A percentile compares a stretch with the other conserved stretches of the same genome.
phyloP scores from a whole-genome alignment of 1,139 yeast genomes.

The Lodderomyces pseudojiufengensis region DNA sequence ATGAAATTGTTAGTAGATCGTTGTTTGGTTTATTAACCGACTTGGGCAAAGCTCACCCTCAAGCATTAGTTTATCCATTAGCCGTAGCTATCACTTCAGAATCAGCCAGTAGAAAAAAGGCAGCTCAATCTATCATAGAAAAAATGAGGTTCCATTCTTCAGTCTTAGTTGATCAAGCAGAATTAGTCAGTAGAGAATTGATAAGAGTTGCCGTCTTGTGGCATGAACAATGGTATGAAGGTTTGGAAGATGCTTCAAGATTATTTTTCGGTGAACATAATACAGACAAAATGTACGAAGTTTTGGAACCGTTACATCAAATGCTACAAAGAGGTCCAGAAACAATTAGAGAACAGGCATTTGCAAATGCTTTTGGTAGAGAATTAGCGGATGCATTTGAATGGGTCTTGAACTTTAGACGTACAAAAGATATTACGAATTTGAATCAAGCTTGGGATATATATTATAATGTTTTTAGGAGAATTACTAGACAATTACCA shows the following conservation, averaged over 20 bases:
- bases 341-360: slow-evolving; percentile 88
- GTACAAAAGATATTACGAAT: slow-evolving; percentile 82
- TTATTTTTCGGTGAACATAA: slow-evolving; percentile 92
- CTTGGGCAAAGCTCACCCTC: slow-evolving; percentile 94
- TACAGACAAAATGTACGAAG: slow-evolving; percentile 90
- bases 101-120: slow-evolving; percentile 81
- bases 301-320: slow-evolving; percentile 83
- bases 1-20: slow-evolving; percentile 76
- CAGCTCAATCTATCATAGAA: slow-evolving; percentile 88
- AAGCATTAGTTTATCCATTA: slow-evolving; percentile 90
- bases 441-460: slow-evolving; percentile 98
- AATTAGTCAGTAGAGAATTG: slow-evolving; percentile 86
- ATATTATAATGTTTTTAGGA: slow-evolving; percentile 87
- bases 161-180: slow-evolving; percentile 83
- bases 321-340: slow-evolving; percentile 85
- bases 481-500: slow-evolving; percentile 85
- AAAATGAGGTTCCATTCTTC: slow-evolving; percentile 90
- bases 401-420: slow-evolving; percentile 83
- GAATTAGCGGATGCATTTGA: slow-evolving; percentile 91
- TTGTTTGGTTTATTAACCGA: slow-evolving; percentile 79
- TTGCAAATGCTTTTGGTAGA: slow-evolving; percentile 89
- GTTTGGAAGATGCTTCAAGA: slow-evolving; percentile 93
- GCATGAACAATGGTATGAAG: slow-evolving; percentile 99
- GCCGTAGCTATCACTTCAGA: slow-evolving; percentile 97
- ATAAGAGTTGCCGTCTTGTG: slow-evolving; percentile 93